Percentiles rank a stretch among this genome's conserved stretches.
These are phyloP conservation scores for Neurospora terricola DNA, from an alignment of 495 filamentous ascomycete species.

Conservation along the genomic window DNA sequence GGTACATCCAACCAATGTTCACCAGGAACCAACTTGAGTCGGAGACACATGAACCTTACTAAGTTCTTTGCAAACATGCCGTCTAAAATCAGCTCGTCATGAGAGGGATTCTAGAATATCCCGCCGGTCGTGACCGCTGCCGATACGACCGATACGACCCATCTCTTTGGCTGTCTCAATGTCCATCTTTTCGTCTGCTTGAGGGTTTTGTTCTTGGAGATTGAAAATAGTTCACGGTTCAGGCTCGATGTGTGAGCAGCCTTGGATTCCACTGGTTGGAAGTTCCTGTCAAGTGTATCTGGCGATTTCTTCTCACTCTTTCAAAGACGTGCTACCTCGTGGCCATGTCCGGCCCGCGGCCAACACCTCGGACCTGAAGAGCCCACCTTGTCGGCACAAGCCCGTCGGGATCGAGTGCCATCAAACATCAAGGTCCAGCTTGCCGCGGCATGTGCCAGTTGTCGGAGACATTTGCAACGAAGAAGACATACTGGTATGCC, in stretches of 20 bases:
- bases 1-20: not conserved
- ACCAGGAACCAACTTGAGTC: not conserved
- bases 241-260: not conserved
- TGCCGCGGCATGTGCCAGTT: not conserved
- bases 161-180: not conserved
- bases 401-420: not conserved
- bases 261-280: not conserved
- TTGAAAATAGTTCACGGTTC: not conserved
- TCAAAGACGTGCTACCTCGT: not conserved
- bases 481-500: not conserved
- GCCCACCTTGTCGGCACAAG: not conserved
- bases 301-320: not conserved
- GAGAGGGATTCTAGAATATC: not conserved
- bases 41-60: not conserved
- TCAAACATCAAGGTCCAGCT: not conserved
- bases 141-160: not conserved
- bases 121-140: not conserved
- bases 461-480: not conserved
- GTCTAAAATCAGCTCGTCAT: not conserved
- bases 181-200: not conserved
- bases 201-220: not conserved
- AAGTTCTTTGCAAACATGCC: not conserved
- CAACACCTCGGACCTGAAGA: not conserved
- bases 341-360: not conserved
- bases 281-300: not conserved